Evolutionary conservation across 2,329 filamentous ascomycete genomes (phyloP).

Genomic region (Microcera coccophila): DNA sequence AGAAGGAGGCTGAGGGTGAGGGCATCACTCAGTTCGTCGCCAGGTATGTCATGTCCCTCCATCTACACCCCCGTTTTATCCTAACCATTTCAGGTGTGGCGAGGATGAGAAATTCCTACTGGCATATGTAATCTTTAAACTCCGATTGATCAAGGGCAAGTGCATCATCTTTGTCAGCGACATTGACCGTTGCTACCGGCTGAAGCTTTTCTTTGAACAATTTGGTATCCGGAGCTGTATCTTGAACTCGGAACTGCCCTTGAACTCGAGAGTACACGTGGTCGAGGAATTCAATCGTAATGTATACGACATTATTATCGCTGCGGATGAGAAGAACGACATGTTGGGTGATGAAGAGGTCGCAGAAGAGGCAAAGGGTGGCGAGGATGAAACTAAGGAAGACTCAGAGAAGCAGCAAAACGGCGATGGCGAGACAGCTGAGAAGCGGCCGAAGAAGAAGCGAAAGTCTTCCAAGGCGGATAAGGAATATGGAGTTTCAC

Average conservation of each 20-base stretch:
- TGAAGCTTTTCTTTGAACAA: constrained; percentile 95
- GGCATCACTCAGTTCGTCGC: constrained; percentile 84
- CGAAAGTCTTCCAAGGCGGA: constrained; percentile 59
- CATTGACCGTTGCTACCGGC: constrained; percentile 80
- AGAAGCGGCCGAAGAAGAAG: constrained; percentile 33
- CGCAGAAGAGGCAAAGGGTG: constrained; percentile 37
- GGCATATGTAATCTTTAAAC: constrained; percentile 90
- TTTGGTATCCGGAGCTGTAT: constrained; percentile 93
- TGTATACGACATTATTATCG: constrained; percentile 97
- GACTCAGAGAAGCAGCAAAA: constrained; percentile 13
- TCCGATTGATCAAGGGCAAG: constrained; percentile 91
- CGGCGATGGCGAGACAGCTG: constrained; percentile 21
- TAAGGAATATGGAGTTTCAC: constrained; percentile 89
- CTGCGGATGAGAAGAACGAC: constrained; percentile 87
- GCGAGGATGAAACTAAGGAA: constrained; percentile 40
- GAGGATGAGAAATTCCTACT: constrained; percentile 97
- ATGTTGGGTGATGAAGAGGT: constrained; percentile 62
- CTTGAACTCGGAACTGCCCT: constrained; percentile 87
- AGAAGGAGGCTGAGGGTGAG: constrained; percentile 71
- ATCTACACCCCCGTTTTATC: neutral
- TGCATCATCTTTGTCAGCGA: constrained; percentile 70
- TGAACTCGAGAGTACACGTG: constrained; percentile 89
- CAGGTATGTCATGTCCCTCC: constrained; percentile 47
- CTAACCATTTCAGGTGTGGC: constrained; percentile 56
- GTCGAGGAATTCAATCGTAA: constrained; percentile 97